A percentile compares a stretch with the other conserved stretches of the same genome.
These are phyloP conservation scores for Carex scoparia DNA, from an alignment of 176 grass and related monocot species.

Conservation along the genomic window DNA sequence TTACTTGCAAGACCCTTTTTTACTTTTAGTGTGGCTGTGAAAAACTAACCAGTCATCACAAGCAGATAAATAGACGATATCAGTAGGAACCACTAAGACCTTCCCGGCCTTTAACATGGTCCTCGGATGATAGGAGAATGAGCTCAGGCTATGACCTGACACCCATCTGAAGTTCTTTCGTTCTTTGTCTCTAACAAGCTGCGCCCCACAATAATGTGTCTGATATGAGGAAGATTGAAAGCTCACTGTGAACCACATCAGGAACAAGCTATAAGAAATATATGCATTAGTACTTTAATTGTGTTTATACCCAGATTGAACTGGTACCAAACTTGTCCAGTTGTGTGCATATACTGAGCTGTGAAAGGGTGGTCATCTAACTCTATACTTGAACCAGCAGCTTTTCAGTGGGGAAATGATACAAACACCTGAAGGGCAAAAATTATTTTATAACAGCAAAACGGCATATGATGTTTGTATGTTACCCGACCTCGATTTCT, in stretches of 20 bases:
- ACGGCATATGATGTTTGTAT: too few relatives aligned
- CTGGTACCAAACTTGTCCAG: too few relatives aligned
- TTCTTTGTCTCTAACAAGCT: conserved; percentile 27
- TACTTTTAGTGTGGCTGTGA: not conserved
- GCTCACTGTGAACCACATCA: too few relatives aligned
- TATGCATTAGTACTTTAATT: too few relatives aligned
- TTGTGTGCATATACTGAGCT: too few relatives aligned
- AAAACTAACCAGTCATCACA: conserved; percentile 89
- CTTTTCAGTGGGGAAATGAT: too few relatives aligned
- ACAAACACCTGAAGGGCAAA: too few relatives aligned
- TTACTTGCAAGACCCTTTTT: not conserved
- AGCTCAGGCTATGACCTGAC: conserved; percentile 8
- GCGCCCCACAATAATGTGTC: conserved; percentile 20
- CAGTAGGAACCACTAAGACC: conserved; percentile 83
- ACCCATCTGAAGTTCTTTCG: not conserved
- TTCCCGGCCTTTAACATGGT: conserved; percentile 59
- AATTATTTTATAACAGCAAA: not conserved
- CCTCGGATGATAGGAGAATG: conserved; percentile 54
- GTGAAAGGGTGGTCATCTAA: too few relatives aligned
- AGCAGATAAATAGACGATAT: conserved; percentile 79
- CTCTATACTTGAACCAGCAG: too few relatives aligned
- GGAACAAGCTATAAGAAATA: too few relatives aligned
- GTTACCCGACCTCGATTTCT: too few relatives aligned
- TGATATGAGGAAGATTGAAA: not conserved
- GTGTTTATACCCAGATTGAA: too few relatives aligned